These are phyloP conservation scores for Gentiana dahurica DNA, from an alignment of 257 asterid species.

Conservation along the genomic window DNA sequence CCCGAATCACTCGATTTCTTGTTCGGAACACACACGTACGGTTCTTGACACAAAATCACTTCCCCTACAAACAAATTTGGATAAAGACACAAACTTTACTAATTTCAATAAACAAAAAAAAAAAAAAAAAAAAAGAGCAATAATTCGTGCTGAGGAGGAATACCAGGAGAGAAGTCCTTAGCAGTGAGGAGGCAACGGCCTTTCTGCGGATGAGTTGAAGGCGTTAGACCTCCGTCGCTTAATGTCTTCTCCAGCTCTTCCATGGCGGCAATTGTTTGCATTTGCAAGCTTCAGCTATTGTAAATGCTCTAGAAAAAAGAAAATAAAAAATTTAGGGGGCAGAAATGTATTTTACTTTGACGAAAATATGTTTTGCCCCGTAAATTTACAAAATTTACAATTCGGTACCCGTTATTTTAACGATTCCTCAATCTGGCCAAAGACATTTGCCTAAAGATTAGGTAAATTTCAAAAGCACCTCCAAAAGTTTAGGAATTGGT, in stretches of 20 bases:
- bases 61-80: constrained; percentile 37
- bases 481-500: too few relatives aligned
- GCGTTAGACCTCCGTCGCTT: constrained; percentile 22
- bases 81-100: not conserved
- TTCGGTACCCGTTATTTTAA: too few relatives aligned
- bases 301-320: too few relatives aligned
- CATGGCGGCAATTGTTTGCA: constrained; percentile 18
- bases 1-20: constrained; percentile 46
- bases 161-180: constrained; percentile 75
- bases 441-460: too few relatives aligned
- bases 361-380: too few relatives aligned
- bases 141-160: not conserved
- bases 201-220: constrained; percentile 47
- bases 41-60: constrained; percentile 60
- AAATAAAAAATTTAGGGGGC: too few relatives aligned
- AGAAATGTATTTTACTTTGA: too few relatives aligned
- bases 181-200: constrained; percentile 78
- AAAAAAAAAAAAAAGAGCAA: not conserved
- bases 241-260: constrained; percentile 44
- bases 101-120: too few relatives aligned
- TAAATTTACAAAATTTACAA: too few relatives aligned
- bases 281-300: not conserved
- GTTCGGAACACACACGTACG: constrained; percentile 73
- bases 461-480: too few relatives aligned
- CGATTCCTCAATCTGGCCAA: too few relatives aligned